These are phyloP conservation scores for Daldinia sp. DNA, from an alignment of 2,329 filamentous ascomycete species.

Conservation along the genomic window DNA sequence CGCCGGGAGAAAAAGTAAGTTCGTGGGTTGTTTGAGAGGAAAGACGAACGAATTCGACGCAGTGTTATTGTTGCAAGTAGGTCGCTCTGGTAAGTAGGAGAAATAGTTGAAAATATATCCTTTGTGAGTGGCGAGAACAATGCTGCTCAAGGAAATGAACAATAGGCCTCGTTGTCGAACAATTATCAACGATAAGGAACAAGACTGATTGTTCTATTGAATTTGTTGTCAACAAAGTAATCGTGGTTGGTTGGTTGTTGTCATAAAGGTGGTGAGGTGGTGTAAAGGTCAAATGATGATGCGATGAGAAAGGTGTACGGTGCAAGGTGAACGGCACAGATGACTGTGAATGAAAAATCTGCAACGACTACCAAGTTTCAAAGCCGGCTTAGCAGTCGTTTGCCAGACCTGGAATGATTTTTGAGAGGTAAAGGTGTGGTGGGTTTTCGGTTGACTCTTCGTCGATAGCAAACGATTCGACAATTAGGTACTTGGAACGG, in stretches of 20 bases:
- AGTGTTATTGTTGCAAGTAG: constrained; percentile 14
- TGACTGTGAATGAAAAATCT: neutral
- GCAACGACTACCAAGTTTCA: neutral
- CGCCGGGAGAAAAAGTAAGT: constrained; percentile 17
- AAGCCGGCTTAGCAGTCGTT: neutral
- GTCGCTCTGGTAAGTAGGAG: constrained; percentile 33
- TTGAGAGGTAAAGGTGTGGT: neutral
- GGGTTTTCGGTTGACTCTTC: neutral
- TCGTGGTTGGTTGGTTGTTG: neutral
- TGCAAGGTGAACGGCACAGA: neutral
- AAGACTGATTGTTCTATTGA: constrained; percentile 10
- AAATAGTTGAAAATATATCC: constrained; percentile 36
- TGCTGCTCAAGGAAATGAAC: constrained; percentile 28
- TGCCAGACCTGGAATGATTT: constrained; percentile 3
- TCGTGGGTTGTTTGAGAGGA: constrained; percentile 6
- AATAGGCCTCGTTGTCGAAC: constrained; percentile 35
- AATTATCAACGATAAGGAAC: constrained; percentile 28
- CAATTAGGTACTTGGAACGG: neutral
- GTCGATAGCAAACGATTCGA: neutral
- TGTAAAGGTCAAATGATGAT: neutral
- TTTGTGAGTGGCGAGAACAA: constrained; percentile 35
- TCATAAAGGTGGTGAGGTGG: neutral
- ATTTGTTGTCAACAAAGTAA: constrained; percentile 17
- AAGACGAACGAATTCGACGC: constrained; percentile 33
- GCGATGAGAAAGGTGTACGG: constrained; percentile 9